Base-by-base conservation (phyloP, 345 rosid genomes). In the Dovyalis caffra region DNA sequence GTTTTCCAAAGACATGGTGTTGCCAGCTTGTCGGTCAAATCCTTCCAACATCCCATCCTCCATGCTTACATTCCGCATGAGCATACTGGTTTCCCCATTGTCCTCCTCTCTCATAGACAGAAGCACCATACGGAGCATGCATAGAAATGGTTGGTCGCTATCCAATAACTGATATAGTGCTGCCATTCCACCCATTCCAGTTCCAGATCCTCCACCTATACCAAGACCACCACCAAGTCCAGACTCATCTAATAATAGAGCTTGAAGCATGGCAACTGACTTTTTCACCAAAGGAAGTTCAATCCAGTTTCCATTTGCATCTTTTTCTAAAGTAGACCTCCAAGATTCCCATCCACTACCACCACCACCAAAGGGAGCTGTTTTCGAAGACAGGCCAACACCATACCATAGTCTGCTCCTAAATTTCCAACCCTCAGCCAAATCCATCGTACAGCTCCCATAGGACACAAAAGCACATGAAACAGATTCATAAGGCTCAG, bases 181-280 rank as follows among this genome's bases (percentile, higher is more conserved):
- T 38, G 97, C 82, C 99, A 96, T 93, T 75, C 98, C 99, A 83
- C 99, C 99, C 99, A 96, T 96, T 74, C 99, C 99, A 79, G 99
- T 96, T 81, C 99, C 99, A 35, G 99, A 96, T 81, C 98, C 99
- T 74, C 97, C 97, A 70, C 99, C 98, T 66, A 96, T 96, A 73
- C 98, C 99, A 78, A 96, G 98, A 78, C 99, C 99, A 76, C 99
- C 98, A 76, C 99, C 99, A 72, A 96, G 95, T 76, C 99, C 97
- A 73, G 97, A 90, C 77, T 96, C 97, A 74, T 96, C 98, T 83
- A 96, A 80, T 68, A 96, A 82, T 77, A 96, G 86, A 63, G 99
- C 97, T 86, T 93, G 97, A 77, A 96, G 99, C 98, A 96, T 93
- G 73, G 90, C 83, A 74, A 96, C 97, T 57, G 97, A 91, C 88